phyloP scores from a whole-genome alignment of 2,329 filamentous ascomycete genomes.

The Trichoderma brevicompactum region DNA sequence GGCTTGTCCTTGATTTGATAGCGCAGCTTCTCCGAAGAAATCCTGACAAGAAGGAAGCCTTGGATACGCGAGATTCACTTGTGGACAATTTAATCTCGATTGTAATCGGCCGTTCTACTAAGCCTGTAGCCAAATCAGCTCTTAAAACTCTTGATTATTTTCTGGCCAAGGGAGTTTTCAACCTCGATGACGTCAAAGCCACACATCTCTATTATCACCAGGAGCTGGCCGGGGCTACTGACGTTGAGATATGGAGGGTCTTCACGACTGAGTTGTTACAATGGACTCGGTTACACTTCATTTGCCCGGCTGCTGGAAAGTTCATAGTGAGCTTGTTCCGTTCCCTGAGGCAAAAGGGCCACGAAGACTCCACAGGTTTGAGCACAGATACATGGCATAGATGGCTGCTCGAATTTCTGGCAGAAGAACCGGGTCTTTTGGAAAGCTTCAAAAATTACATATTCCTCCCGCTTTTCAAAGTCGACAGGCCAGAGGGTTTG shows the following conservation, averaged over 20 bases:
- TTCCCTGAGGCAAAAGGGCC: slow-evolving; percentile 44
- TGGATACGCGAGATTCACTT: slow-evolving; percentile 50
- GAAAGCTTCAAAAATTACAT: slow-evolving; percentile 69
- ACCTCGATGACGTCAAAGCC: slow-evolving; percentile 50
- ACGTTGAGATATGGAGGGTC: slow-evolving; percentile 52
- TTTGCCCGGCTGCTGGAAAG: slow-evolving; percentile 64
- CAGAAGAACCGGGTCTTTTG: slow-evolving; percentile 55
- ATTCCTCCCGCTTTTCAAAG: slow-evolving; percentile 65
- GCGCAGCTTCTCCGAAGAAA: slow-evolving; percentile 57
- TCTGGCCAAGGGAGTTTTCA: slow-evolving; percentile 62
- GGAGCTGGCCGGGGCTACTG: slow-evolving; percentile 27
- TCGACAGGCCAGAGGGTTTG: slow-evolving; percentile 57
- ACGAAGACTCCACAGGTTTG: slow-evolving; percentile 35
- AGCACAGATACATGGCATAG: slow-evolving; percentile 56
- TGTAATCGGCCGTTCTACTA: slow-evolving; percentile 63
- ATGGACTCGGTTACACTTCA: slow-evolving; percentile 61
- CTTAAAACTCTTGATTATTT: slow-evolving; percentile 70
- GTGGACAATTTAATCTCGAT: slow-evolving; percentile 61
- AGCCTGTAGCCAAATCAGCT: slow-evolving; percentile 69
- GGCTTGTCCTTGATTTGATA: slow-evolving; percentile 63
- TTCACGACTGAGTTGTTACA: slow-evolving; percentile 55
- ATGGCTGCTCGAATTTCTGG: slow-evolving; percentile 59
- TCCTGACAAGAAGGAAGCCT: slow-evolving; percentile 46
- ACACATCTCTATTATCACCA: slow-evolving; percentile 50
- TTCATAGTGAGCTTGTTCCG: slow-evolving; percentile 63